Conservation (phyloP, 2,329 filamentous ascomycete genomes). For the Laburnicola sp. region DNA sequence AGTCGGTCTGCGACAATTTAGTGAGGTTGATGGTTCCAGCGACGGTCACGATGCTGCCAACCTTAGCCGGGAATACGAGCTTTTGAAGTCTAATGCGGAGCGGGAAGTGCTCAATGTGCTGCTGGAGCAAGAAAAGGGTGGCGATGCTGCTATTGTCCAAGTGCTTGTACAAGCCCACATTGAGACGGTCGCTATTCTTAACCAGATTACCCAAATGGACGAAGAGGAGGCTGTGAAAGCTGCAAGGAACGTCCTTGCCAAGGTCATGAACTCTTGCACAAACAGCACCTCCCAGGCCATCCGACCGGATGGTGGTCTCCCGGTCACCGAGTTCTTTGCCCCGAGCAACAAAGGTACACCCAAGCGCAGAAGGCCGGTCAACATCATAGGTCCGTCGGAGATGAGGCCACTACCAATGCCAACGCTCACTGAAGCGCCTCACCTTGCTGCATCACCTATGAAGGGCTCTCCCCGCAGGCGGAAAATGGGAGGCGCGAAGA, state of each 20-base stretch:
- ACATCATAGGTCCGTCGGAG: constrained; percentile 53
- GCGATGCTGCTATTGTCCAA: constrained; percentile 78
- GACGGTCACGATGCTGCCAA: constrained; percentile 71
- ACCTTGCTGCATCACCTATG: constrained; percentile 63
- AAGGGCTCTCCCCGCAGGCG: constrained; percentile 81
- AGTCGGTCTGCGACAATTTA: constrained; percentile 78
- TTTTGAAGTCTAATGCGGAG: constrained; percentile 80
- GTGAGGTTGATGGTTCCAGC: constrained; percentile 65
- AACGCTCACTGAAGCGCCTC: constrained; percentile 36
- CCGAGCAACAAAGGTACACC: constrained; percentile 75
- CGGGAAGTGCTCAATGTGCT: constrained; percentile 77
- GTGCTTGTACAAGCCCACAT: constrained; percentile 87
- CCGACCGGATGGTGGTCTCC: constrained; percentile 77
- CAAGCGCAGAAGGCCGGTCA: constrained; percentile 64
- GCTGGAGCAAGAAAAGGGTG: constrained; percentile 79
- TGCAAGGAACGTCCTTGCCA: constrained; percentile 75
- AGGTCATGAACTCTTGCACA: constrained; percentile 76
- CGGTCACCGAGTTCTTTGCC: constrained; percentile 66
- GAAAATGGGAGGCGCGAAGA: constrained; percentile 65
- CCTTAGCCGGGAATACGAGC: constrained; percentile 78
- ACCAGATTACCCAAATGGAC: constrained; percentile 78
- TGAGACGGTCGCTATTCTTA: constrained; percentile 81
- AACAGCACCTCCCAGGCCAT: constrained; percentile 79
- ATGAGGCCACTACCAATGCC: constrained; percentile 47
- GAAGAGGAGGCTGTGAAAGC: constrained; percentile 80